Conservation (phyloP, 2,329 filamentous ascomycete species). For the Sporothrix pallida region DNA sequence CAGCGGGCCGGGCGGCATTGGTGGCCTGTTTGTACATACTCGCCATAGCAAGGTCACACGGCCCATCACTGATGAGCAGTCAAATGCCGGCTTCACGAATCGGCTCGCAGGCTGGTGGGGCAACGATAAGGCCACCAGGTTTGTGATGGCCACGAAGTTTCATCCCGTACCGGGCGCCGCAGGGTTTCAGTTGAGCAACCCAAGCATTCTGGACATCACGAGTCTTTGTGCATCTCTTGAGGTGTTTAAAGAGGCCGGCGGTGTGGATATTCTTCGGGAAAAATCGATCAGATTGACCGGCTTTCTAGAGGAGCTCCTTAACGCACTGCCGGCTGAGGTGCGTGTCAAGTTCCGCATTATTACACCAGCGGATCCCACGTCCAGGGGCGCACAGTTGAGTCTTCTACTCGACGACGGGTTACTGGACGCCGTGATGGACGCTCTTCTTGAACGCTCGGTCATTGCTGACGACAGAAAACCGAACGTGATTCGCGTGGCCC, state of each 20-base stretch:
- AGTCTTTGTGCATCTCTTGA: constrained; percentile 75
- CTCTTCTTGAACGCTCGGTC: constrained; percentile 70
- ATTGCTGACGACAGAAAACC: constrained; percentile 85
- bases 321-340: constrained; percentile 47
- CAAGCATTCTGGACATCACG: constrained; percentile 77
- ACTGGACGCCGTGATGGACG: constrained; percentile 69
- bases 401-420: constrained; percentile 70
- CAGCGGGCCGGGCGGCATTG: constrained; percentile 83
- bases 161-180: constrained; percentile 76
- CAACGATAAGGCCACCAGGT: constrained; percentile 75
- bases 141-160: constrained; percentile 83
- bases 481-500: constrained; percentile 82
- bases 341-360: constrained; percentile 62
- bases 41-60: constrained; percentile 65
- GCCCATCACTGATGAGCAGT: constrained; percentile 41
- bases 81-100: constrained; percentile 57
- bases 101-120: constrained; percentile 88
- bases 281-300: constrained; percentile 76
- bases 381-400: constrained; percentile 80
- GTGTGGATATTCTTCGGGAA: constrained; percentile 69
- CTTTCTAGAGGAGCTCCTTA: constrained; percentile 74
- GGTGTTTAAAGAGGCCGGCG: constrained; percentile 71
- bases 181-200: constrained; percentile 85
- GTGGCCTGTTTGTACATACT: constrained; percentile 80
- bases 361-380: constrained; percentile 70